phyloP scores from a whole-genome alignment of 2,329 filamentous ascomycete species.

The Didymella lethalis region DNA sequence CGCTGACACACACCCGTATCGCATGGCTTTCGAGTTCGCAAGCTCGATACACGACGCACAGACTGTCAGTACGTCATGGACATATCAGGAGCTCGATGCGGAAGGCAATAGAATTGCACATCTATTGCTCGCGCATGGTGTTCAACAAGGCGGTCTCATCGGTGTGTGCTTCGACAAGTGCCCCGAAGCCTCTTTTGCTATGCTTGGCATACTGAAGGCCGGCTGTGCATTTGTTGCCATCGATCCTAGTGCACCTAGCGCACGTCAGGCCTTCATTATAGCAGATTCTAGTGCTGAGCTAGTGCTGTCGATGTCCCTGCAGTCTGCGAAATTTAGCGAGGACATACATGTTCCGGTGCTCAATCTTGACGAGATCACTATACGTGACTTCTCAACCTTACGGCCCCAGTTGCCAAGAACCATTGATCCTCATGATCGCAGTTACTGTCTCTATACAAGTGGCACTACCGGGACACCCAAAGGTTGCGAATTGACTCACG shows the following conservation, averaged over 20 bases:
- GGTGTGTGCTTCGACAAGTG: constrained; percentile 86
- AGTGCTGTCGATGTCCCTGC: constrained; percentile 65
- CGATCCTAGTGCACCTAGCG: constrained; percentile 74
- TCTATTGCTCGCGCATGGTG: constrained; percentile 62
- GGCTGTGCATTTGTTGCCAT: constrained; percentile 84
- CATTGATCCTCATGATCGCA: constrained; percentile 63
- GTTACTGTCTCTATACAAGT: constrained; percentile 87
- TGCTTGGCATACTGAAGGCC: constrained; percentile 81
- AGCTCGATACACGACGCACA: constrained; percentile 59
- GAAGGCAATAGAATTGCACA: constrained; percentile 77
- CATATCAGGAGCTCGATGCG: constrained; percentile 73
- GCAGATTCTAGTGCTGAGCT: constrained; percentile 72
- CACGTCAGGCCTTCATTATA: constrained; percentile 80
- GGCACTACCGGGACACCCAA: constrained; percentile 88
- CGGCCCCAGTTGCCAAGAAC: constrained; percentile 34
- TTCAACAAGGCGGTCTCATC: constrained; percentile 68
- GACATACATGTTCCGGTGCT: constrained; percentile 52
- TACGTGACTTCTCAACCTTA: constrained; percentile 48
- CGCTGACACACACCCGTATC: constrained; percentile 64
- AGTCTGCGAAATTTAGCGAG: constrained; percentile 50
- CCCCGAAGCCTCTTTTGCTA: constrained; percentile 81
- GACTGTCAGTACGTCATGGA: constrained; percentile 68
- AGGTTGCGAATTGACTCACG: constrained; percentile 86
- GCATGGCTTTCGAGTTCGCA: constrained; percentile 78
- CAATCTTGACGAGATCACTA: constrained; percentile 55